A percentile compares a stretch with the other conserved stretches of the same genome.
Conservation (phyloP, 768 basidiomycete species). For the Hericium coralloides region DNA sequence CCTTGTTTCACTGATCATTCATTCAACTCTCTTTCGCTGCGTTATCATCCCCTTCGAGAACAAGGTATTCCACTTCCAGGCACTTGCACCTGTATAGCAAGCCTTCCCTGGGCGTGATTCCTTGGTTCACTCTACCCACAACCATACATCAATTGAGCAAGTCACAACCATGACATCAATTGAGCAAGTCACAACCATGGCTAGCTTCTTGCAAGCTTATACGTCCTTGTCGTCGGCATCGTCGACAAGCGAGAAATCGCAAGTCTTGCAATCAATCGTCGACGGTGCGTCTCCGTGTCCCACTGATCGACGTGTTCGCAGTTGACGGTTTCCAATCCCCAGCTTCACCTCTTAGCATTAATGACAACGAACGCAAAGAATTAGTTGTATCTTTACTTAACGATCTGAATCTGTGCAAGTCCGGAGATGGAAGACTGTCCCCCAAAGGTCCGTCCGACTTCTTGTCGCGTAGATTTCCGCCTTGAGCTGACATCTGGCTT, state of each 20-base stretch:
- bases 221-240: constrained; percentile 21
- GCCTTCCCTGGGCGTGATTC: too few species aligned
- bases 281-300: constrained; percentile 29
- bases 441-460: constrained; percentile 40
- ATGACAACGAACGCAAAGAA: constrained; percentile 37
- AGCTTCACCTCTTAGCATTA: constrained; percentile 43
- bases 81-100: too few species aligned
- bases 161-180: constrained; percentile 24
- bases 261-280: constrained; percentile 42
- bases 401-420: constrained; percentile 33
- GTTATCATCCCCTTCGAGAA: too few species aligned
- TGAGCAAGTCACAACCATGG: constrained; percentile 24
- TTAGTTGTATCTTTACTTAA: constrained; percentile 50
- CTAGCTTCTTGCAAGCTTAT: constrained; percentile 38
- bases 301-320: neutral
- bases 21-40: too few species aligned
- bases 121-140: too few species aligned
- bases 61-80: too few species aligned
- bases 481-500: neutral
- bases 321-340: neutral
- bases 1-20: too few species aligned
- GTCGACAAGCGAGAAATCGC: constrained; percentile 28
- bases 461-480: neutral
- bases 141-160: too few species aligned
- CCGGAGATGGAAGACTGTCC: constrained; percentile 35